Evolutionary conservation across 2,329 filamentous ascomycete species (phyloP).

Genomic region (Lasiodiplodia citricola): DNA sequence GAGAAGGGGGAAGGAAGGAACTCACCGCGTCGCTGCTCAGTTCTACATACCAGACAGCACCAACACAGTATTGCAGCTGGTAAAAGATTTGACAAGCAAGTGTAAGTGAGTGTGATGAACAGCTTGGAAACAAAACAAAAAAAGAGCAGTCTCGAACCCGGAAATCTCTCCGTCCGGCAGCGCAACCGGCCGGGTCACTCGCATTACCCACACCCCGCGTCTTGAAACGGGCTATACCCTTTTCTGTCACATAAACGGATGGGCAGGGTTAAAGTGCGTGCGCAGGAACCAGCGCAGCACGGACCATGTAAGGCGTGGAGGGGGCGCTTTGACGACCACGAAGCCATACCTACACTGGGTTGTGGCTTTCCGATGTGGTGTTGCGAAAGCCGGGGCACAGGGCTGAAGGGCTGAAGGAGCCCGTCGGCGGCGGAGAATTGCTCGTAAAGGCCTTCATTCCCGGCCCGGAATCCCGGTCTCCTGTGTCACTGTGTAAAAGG

Average conservation of each 20-base stretch:
- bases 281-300: not conserved
- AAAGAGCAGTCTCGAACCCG: not conserved
- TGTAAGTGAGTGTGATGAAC: not conserved
- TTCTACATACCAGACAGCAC: not conserved
- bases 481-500: not conserved
- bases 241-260: not conserved
- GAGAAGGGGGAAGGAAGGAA: no score
- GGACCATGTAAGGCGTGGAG: not conserved
- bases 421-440: not conserved
- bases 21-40: no score
- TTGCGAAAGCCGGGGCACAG: not conserved
- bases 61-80: not conserved
- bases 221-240: slow-evolving; percentile 13
- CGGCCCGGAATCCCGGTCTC: not conserved
- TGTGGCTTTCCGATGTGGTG: not conserved
- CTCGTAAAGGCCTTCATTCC: no score
- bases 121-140: not conserved
- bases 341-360: not conserved
- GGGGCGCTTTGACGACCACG: not conserved
- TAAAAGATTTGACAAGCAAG: no score
- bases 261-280: not conserved
- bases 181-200: not conserved
- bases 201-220: not conserved
- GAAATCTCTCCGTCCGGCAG: not conserved
- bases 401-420: not conserved